These are phyloP conservation scores for Phyllosticta citriasiana DNA, from an alignment of 2,329 filamentous ascomycete species.

Conservation along the genomic window DNA sequence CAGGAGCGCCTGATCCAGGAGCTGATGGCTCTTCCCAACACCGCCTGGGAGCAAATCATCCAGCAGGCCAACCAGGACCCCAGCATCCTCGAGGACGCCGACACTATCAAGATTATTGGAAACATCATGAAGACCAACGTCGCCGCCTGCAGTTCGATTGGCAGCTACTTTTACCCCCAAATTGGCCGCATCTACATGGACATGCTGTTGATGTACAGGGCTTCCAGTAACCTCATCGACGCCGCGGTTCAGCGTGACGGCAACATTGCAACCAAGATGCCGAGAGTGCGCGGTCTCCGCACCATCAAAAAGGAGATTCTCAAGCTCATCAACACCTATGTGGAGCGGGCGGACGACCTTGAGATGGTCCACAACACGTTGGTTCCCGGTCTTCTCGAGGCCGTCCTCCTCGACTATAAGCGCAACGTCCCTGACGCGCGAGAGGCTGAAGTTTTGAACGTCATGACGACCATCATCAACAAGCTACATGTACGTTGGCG, in stretches of 20 bases:
- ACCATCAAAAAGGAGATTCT: slow-evolving; percentile 99
- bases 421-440: slow-evolving; percentile 91
- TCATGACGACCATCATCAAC: slow-evolving; percentile 94
- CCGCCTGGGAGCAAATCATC: slow-evolving; percentile 94
- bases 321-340: slow-evolving; percentile 95
- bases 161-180: slow-evolving; percentile 94
- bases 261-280: slow-evolving; percentile 84
- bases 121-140: slow-evolving; percentile 99
- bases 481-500: slow-evolving; percentile 81
- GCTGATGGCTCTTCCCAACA: slow-evolving; percentile 86
- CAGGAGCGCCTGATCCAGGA: slow-evolving; percentile 88
- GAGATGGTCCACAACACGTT: slow-evolving; percentile 89
- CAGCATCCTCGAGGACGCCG: slow-evolving; percentile 75
- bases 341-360: slow-evolving; percentile 93
- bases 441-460: slow-evolving; percentile 91
- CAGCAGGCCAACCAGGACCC: slow-evolving; percentile 76
- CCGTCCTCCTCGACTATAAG: slow-evolving; percentile 91
- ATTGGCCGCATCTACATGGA: slow-evolving; percentile 96
- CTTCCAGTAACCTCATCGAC: slow-evolving; percentile 92
- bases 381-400: slow-evolving; percentile 90
- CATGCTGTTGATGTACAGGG: slow-evolving; percentile 98
- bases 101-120: slow-evolving; percentile 96
- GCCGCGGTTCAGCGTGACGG: slow-evolving; percentile 81
- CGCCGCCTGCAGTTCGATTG: slow-evolving; percentile 93
- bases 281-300: slow-evolving; percentile 83